These are phyloP conservation scores for Physaria fendleri DNA, from an alignment of 345 rosid genomes.

Conservation along the genomic window DNA sequence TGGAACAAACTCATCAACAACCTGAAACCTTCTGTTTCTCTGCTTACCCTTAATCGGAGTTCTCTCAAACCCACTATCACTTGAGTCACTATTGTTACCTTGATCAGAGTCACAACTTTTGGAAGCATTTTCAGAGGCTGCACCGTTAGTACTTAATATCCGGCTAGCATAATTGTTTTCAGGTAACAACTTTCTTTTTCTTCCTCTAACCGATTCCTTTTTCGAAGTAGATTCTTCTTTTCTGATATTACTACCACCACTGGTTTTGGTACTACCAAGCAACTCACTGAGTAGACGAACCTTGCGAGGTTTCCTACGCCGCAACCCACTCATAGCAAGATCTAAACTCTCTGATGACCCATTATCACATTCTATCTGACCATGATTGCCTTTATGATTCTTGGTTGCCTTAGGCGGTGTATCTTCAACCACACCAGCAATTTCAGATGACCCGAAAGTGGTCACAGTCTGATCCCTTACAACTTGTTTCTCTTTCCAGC, in stretches of 20 bases:
- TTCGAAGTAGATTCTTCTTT: slow-evolving; percentile 32
- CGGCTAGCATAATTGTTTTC: slow-evolving; percentile 31
- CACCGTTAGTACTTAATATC: too few relatives aligned
- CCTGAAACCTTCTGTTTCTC: slow-evolving; percentile 39
- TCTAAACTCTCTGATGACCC: slow-evolving; percentile 61
- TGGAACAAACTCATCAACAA: slow-evolving; percentile 35
- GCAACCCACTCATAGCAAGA: slow-evolving; percentile 49
- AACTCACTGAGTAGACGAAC: slow-evolving; percentile 72
- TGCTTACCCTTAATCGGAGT: slow-evolving; percentile 39
- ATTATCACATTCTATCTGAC: slow-evolving; percentile 31
- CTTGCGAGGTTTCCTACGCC: slow-evolving; percentile 58
- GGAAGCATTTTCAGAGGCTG: too few relatives aligned
- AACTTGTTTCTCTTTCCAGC: slow-evolving; percentile 18
- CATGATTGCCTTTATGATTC: slow-evolving; percentile 22
- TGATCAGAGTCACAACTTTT: slow-evolving; percentile 35
- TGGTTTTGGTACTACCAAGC: slow-evolving; percentile 37
- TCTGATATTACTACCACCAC: slow-evolving; percentile 11
- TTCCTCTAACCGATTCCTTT: slow-evolving; percentile 32
- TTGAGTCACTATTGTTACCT: slow-evolving; percentile 29
- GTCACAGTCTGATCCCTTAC: slow-evolving; percentile 30
- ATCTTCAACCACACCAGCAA: slow-evolving; percentile 29
- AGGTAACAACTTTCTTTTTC: slow-evolving; percentile 52
- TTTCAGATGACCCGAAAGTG: slow-evolving; percentile 22
- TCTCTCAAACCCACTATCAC: slow-evolving; percentile 35
- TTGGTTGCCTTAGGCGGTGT: slow-evolving; percentile 29